These are phyloP conservation scores for Elsinoe ampelina DNA, from an alignment of 2,329 filamentous ascomycete genomes.

Conservation along the genomic window DNA sequence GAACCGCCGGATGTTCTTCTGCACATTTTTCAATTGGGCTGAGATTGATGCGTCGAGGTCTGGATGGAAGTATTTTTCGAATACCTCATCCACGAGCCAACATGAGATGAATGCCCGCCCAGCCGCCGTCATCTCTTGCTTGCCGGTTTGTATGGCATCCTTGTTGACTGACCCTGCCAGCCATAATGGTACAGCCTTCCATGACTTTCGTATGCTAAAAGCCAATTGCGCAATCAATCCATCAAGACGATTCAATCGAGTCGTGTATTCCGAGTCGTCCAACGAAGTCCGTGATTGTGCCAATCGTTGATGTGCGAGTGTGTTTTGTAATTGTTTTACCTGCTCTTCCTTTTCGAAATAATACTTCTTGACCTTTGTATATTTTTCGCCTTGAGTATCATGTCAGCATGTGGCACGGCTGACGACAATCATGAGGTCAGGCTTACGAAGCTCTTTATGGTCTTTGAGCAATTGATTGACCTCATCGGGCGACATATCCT, in stretches of 20 bases:
- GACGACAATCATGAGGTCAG: neutral
- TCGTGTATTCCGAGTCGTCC: constrained; percentile 89
- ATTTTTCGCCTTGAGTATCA: constrained; percentile 66
- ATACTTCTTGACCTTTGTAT: constrained; percentile 94
- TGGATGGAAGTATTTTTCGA: constrained; percentile 88
- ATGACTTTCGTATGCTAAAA: constrained; percentile 94
- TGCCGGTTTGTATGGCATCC: constrained; percentile 76
- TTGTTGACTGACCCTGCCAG: constrained; percentile 70
- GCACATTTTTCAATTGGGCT: constrained; percentile 70
- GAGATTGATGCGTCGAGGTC: constrained; percentile 70
- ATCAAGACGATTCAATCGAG: constrained; percentile 81
- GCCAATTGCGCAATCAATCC: constrained; percentile 90
- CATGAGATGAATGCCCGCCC: constrained; percentile 79
- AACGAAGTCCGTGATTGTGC: constrained; percentile 89
- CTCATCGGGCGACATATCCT: constrained; percentile 41
- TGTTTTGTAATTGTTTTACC: constrained; percentile 91
- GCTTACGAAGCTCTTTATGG: constrained; percentile 42
- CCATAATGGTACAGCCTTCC: constrained; percentile 74
- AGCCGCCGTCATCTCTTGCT: constrained; percentile 95
- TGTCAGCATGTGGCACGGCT: constrained; percentile 9
- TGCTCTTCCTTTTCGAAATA: constrained; percentile 90
- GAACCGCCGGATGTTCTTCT: constrained; percentile 74
- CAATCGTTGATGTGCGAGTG: constrained; percentile 90
- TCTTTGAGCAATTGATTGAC: constrained; percentile 39
- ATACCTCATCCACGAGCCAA: constrained; percentile 86